phyloP scores from a whole-genome alignment of 1,139 yeast species.

The Saccharomyces hybrid region DNA sequence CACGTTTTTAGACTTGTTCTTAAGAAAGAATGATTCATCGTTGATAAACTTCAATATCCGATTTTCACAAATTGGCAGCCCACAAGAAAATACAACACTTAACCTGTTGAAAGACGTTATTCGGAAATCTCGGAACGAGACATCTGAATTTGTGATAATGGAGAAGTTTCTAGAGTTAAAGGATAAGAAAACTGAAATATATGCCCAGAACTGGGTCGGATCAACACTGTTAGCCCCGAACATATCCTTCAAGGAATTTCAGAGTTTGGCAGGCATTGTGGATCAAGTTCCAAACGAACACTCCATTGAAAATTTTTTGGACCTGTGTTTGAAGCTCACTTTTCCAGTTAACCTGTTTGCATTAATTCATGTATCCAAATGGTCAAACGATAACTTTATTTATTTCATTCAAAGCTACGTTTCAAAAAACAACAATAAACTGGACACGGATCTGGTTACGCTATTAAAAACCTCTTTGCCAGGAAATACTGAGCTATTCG shows the following conservation, averaged over 20 bases:
- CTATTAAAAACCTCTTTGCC: neutral
- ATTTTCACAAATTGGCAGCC: neutral
- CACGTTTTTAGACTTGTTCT: neutral
- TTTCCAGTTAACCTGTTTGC: neutral
- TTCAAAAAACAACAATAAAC: neutral
- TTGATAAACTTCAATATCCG: neutral
- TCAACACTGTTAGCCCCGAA: constrained; percentile 17
- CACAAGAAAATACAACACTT: constrained; percentile 4
- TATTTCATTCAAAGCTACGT: neutral
- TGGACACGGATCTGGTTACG: neutral
- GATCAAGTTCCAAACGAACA: constrained; percentile 1
- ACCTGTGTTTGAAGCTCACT: constrained; percentile 2
- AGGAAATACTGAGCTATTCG: neutral
- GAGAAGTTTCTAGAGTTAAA: constrained; percentile 13
- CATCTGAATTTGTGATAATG: constrained; percentile 15
- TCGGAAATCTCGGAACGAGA: constrained; percentile 5
- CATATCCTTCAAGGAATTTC: constrained; percentile 10
- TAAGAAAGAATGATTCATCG: neutral
- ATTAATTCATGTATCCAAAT: constrained; percentile 1
- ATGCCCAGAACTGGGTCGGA: constrained; percentile 22
- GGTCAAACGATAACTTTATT: neutral
- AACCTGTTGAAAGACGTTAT: constrained; percentile 14
- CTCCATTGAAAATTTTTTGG: constrained; percentile 6
- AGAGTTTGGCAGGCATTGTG: constrained; percentile 3
- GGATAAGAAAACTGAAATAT: constrained; percentile 10